Conservation (phyloP, 495 filamentous ascomycete genomes). For the Xylaria acuta region DNA sequence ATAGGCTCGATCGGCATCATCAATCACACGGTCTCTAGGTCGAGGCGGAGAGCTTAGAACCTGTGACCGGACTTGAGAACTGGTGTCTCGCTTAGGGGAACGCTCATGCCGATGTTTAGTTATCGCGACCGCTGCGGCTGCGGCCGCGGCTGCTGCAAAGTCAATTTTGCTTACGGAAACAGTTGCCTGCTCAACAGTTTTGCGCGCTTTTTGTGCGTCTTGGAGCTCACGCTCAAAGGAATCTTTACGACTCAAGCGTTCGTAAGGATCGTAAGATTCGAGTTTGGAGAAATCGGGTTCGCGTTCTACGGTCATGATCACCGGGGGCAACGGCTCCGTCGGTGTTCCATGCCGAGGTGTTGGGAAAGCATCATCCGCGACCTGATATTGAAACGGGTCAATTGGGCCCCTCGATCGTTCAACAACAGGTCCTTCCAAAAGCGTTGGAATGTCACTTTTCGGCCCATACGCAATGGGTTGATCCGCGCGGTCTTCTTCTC, state of each 20-base stretch:
- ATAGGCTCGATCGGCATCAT: slow-evolving; percentile 58
- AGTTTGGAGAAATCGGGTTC: slow-evolving; percentile 51
- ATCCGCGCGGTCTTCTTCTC: slow-evolving; percentile 22
- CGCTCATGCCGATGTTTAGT: slow-evolving; percentile 40
- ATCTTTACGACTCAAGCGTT: slow-evolving; percentile 49
- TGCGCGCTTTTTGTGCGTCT: slow-evolving; percentile 41
- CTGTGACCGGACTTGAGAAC: slow-evolving; percentile 18
- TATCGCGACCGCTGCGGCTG: slow-evolving; percentile 38
- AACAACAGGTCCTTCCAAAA: slow-evolving; percentile 15
- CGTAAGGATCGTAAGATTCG: slow-evolving; percentile 33
- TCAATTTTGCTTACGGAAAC: slow-evolving; percentile 44
- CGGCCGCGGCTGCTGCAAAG: slow-evolving; percentile 46
- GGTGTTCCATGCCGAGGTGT: slow-evolving; percentile 48
- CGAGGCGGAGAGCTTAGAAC: slow-evolving; percentile 29
- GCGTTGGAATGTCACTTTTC: slow-evolving; percentile 18
- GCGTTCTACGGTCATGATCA: slow-evolving; percentile 52
- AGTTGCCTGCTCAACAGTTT: slow-evolving; percentile 47
- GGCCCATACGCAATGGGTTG: slow-evolving; percentile 14
- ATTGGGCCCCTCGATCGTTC: slow-evolving; percentile 35
- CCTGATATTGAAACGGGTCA: slow-evolving; percentile 61
- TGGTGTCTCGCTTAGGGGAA: slow-evolving; percentile 31
- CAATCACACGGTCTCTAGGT: slow-evolving; percentile 51
- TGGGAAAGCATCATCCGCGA: slow-evolving; percentile 53
- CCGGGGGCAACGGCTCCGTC: slow-evolving; percentile 43
- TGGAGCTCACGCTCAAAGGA: slow-evolving; percentile 48